A percentile compares a stretch with the other conserved stretches of the same genome.
phyloP scores from a whole-genome alignment of 2,329 filamentous ascomycete species.

The Ophiostoma quercus region DNA sequence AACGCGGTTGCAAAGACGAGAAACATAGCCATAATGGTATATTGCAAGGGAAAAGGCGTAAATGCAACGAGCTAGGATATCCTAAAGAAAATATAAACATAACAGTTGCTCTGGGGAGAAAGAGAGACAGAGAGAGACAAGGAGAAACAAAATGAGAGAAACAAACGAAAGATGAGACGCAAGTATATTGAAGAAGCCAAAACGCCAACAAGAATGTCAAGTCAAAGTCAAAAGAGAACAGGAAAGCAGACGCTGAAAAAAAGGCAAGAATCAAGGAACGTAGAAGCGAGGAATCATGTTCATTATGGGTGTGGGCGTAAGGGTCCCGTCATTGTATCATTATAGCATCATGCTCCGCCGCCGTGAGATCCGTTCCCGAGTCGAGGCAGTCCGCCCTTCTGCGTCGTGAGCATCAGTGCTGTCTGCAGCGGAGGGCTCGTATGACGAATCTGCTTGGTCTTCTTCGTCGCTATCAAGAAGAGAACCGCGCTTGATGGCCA shows the following conservation, averaged over 20 bases:
- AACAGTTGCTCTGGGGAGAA: conserved; percentile 17
- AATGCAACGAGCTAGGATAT: conserved; percentile 25
- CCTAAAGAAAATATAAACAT: conserved; percentile 23
- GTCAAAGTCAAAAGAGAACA: background rate
- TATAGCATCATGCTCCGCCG: conserved; percentile 58
- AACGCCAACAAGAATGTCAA: background rate
- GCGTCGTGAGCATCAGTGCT: conserved; percentile 15
- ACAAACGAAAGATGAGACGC: conserved; percentile 1
- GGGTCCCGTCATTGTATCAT: conserved; percentile 27
- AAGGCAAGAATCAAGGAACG: conserved; percentile 7
- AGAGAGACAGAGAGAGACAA: background rate
- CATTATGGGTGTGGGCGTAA: background rate
- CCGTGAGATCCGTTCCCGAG: conserved; percentile 39
- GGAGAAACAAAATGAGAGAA: background rate
- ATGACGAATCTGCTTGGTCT: conserved; percentile 33
- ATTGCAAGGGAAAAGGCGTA: background rate
- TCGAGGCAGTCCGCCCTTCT: conserved; percentile 28
- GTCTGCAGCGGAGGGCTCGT: conserved; percentile 28
- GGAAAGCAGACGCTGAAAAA: background rate
- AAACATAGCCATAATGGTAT: background rate
- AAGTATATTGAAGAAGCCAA: conserved; percentile 3
- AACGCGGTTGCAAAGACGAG: too few relatives aligned
- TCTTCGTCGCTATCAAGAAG: conserved; percentile 34
- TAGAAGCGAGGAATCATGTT: conserved; percentile 18
- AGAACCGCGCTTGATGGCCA: conserved; percentile 35